Percentiles rank a stretch among this genome's conserved stretches.
phyloP scores from a whole-genome alignment of 345 rosid species.

The Rhodamnia argentea region DNA sequence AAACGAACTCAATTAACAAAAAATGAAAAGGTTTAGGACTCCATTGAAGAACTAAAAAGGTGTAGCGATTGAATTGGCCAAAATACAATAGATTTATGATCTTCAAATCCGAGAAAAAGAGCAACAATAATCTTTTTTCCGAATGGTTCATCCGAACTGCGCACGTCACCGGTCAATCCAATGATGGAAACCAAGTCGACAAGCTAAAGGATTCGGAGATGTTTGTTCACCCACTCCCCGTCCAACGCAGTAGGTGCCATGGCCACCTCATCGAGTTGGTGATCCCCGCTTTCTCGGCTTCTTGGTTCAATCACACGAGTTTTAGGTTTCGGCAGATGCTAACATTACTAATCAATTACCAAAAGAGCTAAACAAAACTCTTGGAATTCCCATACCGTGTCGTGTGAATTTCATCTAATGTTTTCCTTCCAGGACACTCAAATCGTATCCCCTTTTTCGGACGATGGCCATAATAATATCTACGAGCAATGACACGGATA shows the following conservation, averaged over 20 bases:
- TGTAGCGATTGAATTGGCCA: too few species aligned
- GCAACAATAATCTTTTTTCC: neutral
- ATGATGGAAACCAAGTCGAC: neutral
- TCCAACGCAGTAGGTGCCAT: neutral
- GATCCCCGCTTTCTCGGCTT: too few species aligned
- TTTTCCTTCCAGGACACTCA: accelerated
- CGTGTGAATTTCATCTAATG: neutral
- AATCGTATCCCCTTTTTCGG: neutral
- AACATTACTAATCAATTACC: neutral
- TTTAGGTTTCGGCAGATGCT: neutral
- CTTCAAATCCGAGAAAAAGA: neutral
- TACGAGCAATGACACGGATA: neutral
- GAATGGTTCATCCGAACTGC: neutral
- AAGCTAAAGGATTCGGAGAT: neutral
- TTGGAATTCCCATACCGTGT: neutral
- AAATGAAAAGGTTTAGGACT: too few species aligned
- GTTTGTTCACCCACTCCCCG: neutral
- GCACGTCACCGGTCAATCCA: neutral
- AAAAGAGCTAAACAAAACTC: neutral
- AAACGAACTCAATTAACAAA: too few species aligned
- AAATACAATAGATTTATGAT: too few species aligned
- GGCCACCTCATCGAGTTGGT: neutral
- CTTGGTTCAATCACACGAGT: neutral
- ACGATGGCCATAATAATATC: neutral
- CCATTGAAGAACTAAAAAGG: too few species aligned